Conservation (phyloP, 2,329 filamentous ascomycete genomes). For the Paramyrothecium sp. region DNA sequence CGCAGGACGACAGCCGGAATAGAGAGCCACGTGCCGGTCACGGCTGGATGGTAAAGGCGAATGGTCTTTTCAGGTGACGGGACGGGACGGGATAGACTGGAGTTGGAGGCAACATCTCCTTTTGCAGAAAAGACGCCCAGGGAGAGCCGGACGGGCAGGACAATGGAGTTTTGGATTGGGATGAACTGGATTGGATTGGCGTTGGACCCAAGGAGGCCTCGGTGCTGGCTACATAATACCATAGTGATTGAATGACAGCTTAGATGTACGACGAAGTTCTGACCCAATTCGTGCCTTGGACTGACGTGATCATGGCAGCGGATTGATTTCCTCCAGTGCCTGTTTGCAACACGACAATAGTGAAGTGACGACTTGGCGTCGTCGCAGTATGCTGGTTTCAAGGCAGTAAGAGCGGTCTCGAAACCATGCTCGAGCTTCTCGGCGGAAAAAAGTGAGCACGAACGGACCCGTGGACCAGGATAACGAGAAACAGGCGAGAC, state of each 20-base stretch:
- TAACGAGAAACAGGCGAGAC: too few species aligned
- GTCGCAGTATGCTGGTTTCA: not conserved
- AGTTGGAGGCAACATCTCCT: not conserved
- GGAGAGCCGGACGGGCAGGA: not conserved
- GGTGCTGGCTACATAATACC: conserved; percentile 2
- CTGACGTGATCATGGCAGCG: too few species aligned
- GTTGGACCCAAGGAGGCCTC: not conserved
- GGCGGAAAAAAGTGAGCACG: too few species aligned
- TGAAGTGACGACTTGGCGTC: not conserved
- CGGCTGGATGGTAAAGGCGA: conserved; percentile 25
- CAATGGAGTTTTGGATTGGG: not conserved
- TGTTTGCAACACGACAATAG: not conserved
- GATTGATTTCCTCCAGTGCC: too few species aligned
- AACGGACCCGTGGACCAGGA: too few species aligned
- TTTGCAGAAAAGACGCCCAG: not conserved
- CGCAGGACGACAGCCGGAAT: conserved; percentile 27
- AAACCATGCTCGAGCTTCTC: not conserved
- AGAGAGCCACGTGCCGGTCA: conserved; percentile 28
- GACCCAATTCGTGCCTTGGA: too few species aligned
- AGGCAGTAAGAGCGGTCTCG: not conserved
- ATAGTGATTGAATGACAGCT: not conserved
- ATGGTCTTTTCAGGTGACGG: not conserved
- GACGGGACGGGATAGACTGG: not conserved
- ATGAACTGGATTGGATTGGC: not conserved
- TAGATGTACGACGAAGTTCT: too few species aligned